Base-by-base conservation (phyloP, 371 early-diverging fungal species). In the Mortierella sp. region DNA sequence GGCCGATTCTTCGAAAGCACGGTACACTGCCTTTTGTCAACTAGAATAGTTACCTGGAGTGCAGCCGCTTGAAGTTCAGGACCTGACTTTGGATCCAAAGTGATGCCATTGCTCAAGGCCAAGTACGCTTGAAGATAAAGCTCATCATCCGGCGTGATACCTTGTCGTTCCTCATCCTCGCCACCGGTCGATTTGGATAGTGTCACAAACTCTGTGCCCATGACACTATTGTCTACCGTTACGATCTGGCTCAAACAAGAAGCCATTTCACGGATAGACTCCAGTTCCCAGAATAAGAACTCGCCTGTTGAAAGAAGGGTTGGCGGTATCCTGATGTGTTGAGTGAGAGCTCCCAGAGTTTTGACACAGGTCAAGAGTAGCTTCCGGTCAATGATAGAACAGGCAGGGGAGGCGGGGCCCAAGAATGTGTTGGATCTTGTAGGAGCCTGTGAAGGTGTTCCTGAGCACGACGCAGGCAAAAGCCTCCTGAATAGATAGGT, bases 131-230 rank as follows among this genome's bases (percentile, higher is more conserved):
- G 22, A 2, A 49, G 24, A 25, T 57, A 65, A 29, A 73, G 40
- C 40, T 73, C 73, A 39, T 73, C 73, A 24, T 54, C 58, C 1
- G 73, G 73, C 8, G 73, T 62, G 12, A 73, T 54, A 3, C 67
- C 67, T 25, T 54, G 50, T 2, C 56, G 57, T 7, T 40, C 51
- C 24, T 67, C 63, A 0, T 62, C 60, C 10, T 54, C 55, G 24
- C 34, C 37, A 28, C 43, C 41, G 1, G 19, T 28, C 13, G 28
- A 28, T 4, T 54, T 54, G 7, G 52, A 41, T n/a, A n/a, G n/a
- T 5, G 60, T 2, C 8, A 27, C 40, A 47, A 71, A 65, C 12
- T 64, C 65, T 25, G 37, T 21, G 7, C 73, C 73, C 73, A 73
- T 73, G 17, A 73, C 54, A 7, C 34, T 40, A 22, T 58, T 49